Evolutionary conservation across 1,284 basidiomycete genomes (phyloP).

Genomic region (Boletus sp.): DNA sequence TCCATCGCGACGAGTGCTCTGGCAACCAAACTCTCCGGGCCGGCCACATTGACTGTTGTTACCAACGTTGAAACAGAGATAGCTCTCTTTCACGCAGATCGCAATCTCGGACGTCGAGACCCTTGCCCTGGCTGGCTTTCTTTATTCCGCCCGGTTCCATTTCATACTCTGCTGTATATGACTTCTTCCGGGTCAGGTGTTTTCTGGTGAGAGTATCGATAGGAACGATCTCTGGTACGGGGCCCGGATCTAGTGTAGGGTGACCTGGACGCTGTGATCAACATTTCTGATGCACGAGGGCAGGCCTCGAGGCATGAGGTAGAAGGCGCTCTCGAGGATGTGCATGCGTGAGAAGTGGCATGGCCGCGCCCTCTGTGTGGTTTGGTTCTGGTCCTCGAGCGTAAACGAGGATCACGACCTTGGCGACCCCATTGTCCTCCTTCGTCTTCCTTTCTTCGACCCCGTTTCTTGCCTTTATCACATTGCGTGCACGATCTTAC

Average conservation of each 20-base stretch:
- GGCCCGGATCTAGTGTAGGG: conserved; percentile 14
- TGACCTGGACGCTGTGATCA: conserved; percentile 11
- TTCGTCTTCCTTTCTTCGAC: conserved; percentile 25
- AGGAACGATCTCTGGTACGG: conserved; percentile 19
- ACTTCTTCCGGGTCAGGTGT: too few relatives aligned
- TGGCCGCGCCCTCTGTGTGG: background rate
- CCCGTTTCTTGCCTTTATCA: conserved; percentile 31
- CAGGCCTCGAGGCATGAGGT: conserved; percentile 23
- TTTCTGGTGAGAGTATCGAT: too few relatives aligned
- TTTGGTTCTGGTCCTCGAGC: conserved; percentile 26
- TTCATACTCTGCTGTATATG: too few relatives aligned
- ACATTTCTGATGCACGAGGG: conserved; percentile 16
- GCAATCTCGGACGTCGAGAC: background rate
- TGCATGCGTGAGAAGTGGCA: conserved; percentile 26
- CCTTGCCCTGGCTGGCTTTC: background rate
- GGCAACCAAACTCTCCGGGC: conserved; percentile 17
- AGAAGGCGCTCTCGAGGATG: conserved; percentile 3
- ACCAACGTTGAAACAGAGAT: too few relatives aligned
- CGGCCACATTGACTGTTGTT: too few relatives aligned
- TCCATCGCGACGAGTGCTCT: conserved; percentile 20
- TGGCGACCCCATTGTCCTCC: conserved; percentile 24
- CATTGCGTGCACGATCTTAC: conserved; percentile 31
- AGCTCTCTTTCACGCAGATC: background rate
- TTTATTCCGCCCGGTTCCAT: too few relatives aligned
- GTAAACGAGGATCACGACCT: conserved; percentile 29